A percentile compares a stretch with the other conserved stretches of the same genome.
phyloP scores from a whole-genome alignment of 257 asterid species.

The Plantago elongata region DNA sequence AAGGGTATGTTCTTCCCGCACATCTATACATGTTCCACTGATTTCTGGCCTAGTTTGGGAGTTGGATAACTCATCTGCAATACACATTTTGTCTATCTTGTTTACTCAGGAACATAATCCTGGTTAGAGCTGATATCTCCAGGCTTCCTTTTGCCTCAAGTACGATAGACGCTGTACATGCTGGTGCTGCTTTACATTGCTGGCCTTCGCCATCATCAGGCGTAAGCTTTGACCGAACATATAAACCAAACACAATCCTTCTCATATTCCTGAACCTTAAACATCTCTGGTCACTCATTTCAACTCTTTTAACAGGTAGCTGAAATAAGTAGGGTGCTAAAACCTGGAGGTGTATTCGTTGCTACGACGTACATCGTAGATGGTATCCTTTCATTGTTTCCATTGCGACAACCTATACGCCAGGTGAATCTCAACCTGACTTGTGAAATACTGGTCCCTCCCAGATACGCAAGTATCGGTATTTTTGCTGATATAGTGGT shows the following conservation, averaged over 20 bases:
- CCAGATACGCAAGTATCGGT: no score
- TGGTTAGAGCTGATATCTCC: constrained; percentile 81
- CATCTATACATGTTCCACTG: background rate
- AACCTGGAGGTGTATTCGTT: constrained; percentile 79
- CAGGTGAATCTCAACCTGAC: constrained; percentile 40
- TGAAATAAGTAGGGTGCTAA: constrained; percentile 76
- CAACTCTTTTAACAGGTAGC: constrained; percentile 52
- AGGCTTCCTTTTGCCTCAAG: constrained; percentile 80
- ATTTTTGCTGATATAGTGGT: background rate
- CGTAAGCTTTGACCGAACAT: constrained; percentile 32
- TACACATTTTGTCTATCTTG: background rate
- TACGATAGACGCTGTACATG: constrained; percentile 77
- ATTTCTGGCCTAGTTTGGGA: background rate
- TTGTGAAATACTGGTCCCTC: no score
- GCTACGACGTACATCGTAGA: constrained; percentile 74
- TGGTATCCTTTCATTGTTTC: constrained; percentile 50
- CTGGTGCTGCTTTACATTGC: constrained; percentile 94
- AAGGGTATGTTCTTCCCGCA: constrained; percentile 40
- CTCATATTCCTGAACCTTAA: background rate
- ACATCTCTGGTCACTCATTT: background rate
- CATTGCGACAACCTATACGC: constrained; percentile 50
- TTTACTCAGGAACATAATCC: constrained; percentile 45
- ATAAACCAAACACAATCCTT: background rate
- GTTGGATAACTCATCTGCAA: background rate
- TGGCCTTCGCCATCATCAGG: constrained; percentile 93